A percentile compares a stretch with the other conserved stretches of the same genome.
Conservation (phyloP, 176 grass and related monocot genomes). For the Alloteropsis semialata region DNA sequence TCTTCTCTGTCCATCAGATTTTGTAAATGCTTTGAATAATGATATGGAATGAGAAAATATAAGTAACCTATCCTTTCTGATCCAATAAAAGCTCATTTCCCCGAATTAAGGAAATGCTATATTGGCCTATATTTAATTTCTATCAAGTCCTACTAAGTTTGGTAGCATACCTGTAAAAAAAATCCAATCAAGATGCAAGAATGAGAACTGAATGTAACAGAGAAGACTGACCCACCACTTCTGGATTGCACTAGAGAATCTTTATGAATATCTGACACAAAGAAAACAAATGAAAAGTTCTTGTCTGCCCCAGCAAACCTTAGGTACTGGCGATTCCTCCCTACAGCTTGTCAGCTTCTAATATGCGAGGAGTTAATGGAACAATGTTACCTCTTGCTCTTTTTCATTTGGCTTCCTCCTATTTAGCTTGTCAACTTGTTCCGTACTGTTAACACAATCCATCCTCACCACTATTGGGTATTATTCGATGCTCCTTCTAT, state of each 20-base stretch:
- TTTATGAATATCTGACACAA: conserved; percentile 9
- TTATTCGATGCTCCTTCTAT: conserved; percentile 38
- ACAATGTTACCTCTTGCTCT: not conserved
- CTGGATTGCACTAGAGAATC: conserved; percentile 9
- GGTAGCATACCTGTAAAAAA: not conserved
- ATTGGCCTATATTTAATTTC: conserved; percentile 17
- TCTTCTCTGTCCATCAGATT: conserved; percentile 10
- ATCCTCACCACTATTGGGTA: conserved; percentile 18
- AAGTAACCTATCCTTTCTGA: conserved; percentile 23
- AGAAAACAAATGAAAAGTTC: conserved; percentile 14
- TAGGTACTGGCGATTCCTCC: conserved; percentile 19
- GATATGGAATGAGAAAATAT: conserved; percentile 16
- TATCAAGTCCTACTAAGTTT: conserved; percentile 14
- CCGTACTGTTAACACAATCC: conserved; percentile 18
- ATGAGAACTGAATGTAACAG: conserved; percentile 10
- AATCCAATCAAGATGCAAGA: conserved; percentile 7
- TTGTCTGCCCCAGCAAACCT: not conserved
- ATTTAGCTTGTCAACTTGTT: conserved; percentile 20
- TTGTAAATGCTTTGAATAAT: conserved; percentile 16
- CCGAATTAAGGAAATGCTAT: conserved; percentile 8
- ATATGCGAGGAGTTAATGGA: conserved; percentile 2
- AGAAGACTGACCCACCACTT: conserved; percentile 5
- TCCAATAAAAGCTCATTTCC: not conserved
- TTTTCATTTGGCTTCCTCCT: conserved; percentile 24
- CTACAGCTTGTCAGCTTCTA: conserved; percentile 21